Percentiles rank a stretch among this genome's conserved stretches.
phyloP scores from a whole-genome alignment of 352 stramenopile genomes.

The Phytophthora multivora region DNA sequence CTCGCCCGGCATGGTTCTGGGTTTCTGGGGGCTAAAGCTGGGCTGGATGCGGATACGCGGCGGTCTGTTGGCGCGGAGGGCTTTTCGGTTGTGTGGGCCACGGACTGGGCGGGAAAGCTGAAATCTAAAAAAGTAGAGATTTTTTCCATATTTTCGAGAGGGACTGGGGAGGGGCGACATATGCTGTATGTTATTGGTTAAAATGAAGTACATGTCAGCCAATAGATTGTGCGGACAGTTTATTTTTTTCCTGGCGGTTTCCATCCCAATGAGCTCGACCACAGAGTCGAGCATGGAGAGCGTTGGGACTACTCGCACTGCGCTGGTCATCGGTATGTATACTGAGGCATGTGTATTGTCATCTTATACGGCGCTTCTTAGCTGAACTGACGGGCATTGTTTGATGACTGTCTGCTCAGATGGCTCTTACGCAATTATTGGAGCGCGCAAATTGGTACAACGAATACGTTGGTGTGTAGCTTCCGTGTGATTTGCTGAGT shows the following conservation, averaged over 20 bases:
- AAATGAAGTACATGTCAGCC: constrained; percentile 9
- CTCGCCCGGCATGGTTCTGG: constrained; percentile 66
- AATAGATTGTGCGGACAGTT: constrained; percentile 5
- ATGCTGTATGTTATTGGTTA: constrained; percentile 15
- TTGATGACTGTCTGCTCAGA: constrained; percentile 40
- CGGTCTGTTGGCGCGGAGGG: constrained; percentile 23
- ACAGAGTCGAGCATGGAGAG: constrained; percentile 24
- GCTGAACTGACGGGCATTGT: neutral
- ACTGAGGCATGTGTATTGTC: neutral
- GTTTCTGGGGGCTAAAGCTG: constrained; percentile 14
- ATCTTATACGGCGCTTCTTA: constrained; percentile 6
- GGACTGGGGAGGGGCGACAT: constrained; percentile 26
- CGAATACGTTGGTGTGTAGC: too few species aligned
- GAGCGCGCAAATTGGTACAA: constrained; percentile 49
- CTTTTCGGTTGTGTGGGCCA: constrained; percentile 48
- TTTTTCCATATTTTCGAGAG: constrained; percentile 16
- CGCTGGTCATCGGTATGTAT: constrained; percentile 66
- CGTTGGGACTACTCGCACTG: constrained; percentile 38
- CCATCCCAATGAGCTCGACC: constrained; percentile 10
- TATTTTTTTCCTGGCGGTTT: neutral
- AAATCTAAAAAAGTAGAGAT: constrained; percentile 29
- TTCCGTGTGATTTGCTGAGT: constrained; percentile 1
- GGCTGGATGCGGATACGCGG: constrained; percentile 16
- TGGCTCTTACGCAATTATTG: constrained; percentile 73
- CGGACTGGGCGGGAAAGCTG: constrained; percentile 6